These are phyloP conservation scores for Smittium mucronatum DNA, from an alignment of 371 early-diverging fungal species.

Conservation along the genomic window DNA sequence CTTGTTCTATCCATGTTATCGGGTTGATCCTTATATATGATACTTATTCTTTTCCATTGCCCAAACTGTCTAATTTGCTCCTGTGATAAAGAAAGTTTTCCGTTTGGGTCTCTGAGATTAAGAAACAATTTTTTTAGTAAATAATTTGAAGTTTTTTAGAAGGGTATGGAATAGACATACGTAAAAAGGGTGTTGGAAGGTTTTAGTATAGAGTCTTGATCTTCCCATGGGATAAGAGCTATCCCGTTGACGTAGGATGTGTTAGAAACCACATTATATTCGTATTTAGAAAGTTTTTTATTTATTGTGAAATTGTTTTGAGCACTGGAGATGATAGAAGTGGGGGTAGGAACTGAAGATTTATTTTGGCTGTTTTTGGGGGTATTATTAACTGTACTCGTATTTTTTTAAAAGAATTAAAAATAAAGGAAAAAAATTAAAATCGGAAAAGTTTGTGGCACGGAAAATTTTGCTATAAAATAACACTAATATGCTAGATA, in stretches of 20 bases:
- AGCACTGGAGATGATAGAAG: too few species aligned
- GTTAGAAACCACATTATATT: constrained; percentile 45
- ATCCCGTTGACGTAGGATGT: constrained; percentile 59
- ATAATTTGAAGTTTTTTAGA: constrained; percentile 10
- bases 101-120: constrained; percentile 42
- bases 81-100: constrained; percentile 53
- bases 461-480: background rate
- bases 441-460: background rate
- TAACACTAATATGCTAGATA: too few species aligned
- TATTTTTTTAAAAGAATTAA: background rate
- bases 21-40: constrained; percentile 40
- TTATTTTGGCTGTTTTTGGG: too few species aligned
- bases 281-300: constrained; percentile 26
- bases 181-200: constrained; percentile 28
- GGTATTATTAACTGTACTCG: too few species aligned
- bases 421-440: background rate
- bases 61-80: constrained; percentile 60
- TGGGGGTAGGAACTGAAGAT: too few species aligned
- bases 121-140: background rate
- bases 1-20: too few species aligned
- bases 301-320: background rate
- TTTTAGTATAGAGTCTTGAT: constrained; percentile 45
- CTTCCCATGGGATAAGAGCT: constrained; percentile 63
- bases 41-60: constrained; percentile 67
- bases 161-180: background rate